phyloP scores from a whole-genome alignment of 2,329 filamentous ascomycete species.

The Clarireedia paspali region DNA sequence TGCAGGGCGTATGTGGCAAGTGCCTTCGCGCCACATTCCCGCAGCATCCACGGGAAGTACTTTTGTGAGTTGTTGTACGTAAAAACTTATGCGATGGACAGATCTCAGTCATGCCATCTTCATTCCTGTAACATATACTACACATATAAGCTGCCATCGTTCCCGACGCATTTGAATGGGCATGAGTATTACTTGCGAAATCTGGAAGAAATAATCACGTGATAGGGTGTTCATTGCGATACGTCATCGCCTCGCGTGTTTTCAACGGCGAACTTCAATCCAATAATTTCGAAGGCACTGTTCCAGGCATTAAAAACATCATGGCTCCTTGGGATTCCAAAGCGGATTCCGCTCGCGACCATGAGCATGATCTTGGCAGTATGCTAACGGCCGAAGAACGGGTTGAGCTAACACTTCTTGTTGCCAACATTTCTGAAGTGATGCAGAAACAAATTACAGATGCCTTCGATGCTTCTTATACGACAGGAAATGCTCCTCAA shows the following conservation, averaged over 20 bases:
- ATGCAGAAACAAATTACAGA: constrained; percentile 46
- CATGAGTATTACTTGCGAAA: too few relatives aligned
- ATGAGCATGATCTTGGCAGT: constrained; percentile 24
- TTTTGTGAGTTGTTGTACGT: too few relatives aligned
- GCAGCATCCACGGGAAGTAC: too few relatives aligned
- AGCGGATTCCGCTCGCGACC: constrained; percentile 4
- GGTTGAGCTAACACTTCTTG: constrained; percentile 42
- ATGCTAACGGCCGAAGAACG: constrained; percentile 27
- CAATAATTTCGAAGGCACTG: not conserved
- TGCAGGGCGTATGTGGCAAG: not conserved
- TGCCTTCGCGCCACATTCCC: not conserved
- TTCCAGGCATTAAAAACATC: not conserved
- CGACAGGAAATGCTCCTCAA: constrained; percentile 21
- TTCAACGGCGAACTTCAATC: too few relatives aligned
- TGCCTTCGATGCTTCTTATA: constrained; percentile 39
- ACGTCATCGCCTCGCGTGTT: too few relatives aligned
- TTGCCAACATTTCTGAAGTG: constrained; percentile 44
- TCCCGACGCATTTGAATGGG: too few relatives aligned
- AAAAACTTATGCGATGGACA: too few relatives aligned
- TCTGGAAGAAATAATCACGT: too few relatives aligned
- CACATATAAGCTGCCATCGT: too few relatives aligned
- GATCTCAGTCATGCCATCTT: too few relatives aligned
- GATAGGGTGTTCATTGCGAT: too few relatives aligned
- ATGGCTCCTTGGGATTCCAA: constrained; percentile 17
- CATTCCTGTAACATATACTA: too few relatives aligned